phyloP scores from a whole-genome alignment of 176 grass and related monocot species.

The Raddia distichophylla region DNA sequence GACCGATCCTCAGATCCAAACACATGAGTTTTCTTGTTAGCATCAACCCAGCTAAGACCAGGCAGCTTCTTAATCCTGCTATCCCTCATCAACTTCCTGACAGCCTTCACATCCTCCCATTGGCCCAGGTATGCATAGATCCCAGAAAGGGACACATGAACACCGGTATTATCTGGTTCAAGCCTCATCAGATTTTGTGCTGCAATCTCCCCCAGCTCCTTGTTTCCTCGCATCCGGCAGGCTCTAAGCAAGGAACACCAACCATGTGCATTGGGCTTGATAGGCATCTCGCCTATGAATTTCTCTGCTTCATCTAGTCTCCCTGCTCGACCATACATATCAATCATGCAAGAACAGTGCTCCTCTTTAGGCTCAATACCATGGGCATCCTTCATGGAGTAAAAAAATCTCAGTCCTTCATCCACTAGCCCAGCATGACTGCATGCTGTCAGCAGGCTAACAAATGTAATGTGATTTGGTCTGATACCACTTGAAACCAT shows the following conservation, averaged over 20 bases:
- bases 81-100: constrained; percentile 67
- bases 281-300: constrained; percentile 60
- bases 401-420: constrained; percentile 54
- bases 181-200: constrained; percentile 68
- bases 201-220: constrained; percentile 62
- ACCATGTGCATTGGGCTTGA: constrained; percentile 61
- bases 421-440: constrained; percentile 72
- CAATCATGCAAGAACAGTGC: constrained; percentile 72
- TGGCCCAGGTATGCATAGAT: constrained; percentile 68
- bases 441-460: constrained; percentile 66
- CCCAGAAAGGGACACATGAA: constrained; percentile 63
- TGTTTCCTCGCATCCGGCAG: constrained; percentile 64
- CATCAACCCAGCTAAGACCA: constrained; percentile 69
- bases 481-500: constrained; percentile 54
- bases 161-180: constrained; percentile 59
- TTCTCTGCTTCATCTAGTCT: constrained; percentile 60
- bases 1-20: constrained; percentile 60
- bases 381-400: constrained; percentile 59
- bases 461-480: constrained; percentile 68
- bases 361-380: constrained; percentile 59
- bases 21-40: constrained; percentile 57
- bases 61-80: constrained; percentile 65
- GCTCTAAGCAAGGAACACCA: constrained; percentile 76
- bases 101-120: constrained; percentile 67
- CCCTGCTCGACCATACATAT: constrained; percentile 73